These are phyloP conservation scores for Dipodascopsis uninucleata DNA, from an alignment of 805 yeast species.

Conservation along the genomic window DNA sequence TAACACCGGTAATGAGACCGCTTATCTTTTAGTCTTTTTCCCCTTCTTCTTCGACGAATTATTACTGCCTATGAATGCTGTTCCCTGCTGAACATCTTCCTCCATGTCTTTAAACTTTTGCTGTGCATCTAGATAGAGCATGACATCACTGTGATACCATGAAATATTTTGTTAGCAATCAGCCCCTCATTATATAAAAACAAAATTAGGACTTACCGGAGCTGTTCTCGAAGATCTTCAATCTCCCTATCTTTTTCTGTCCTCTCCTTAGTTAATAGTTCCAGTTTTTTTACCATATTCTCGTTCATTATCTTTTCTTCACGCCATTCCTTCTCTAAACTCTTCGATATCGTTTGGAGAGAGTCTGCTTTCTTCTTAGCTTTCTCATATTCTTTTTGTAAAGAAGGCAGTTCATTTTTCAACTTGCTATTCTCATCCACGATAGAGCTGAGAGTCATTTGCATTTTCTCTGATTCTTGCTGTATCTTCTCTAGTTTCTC, in stretches of 20 bases:
- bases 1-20: no score
- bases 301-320: slow-evolving; percentile 50
- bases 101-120: slow-evolving; percentile 68
- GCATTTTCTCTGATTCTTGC: slow-evolving; percentile 22
- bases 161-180: slow-evolving; percentile 20
- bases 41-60: slow-evolving; percentile 18
- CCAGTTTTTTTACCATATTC: slow-evolving; percentile 43
- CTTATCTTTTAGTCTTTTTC: no score
- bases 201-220: slow-evolving; percentile 18
- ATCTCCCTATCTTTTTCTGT: slow-evolving; percentile 31
- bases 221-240: slow-evolving; percentile 35
- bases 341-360: slow-evolving; percentile 30
- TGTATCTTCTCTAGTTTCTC: slow-evolving; percentile 28
- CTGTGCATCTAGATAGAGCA: slow-evolving; percentile 74
- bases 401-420: slow-evolving; percentile 6
- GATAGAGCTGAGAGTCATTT: neutral
- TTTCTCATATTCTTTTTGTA: slow-evolving; percentile 20
- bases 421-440: slow-evolving; percentile 11
- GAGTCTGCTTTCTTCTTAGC: slow-evolving; percentile 22
- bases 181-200: neutral
- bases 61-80: slow-evolving; percentile 44
- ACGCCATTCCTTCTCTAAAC: slow-evolving; percentile 38
- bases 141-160: slow-evolving; percentile 69
- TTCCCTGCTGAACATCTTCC: slow-evolving; percentile 71
- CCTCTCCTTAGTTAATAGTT: slow-evolving; percentile 34